Conservation (phyloP, 2,329 filamentous ascomycete species). For the Chalara sp. region DNA sequence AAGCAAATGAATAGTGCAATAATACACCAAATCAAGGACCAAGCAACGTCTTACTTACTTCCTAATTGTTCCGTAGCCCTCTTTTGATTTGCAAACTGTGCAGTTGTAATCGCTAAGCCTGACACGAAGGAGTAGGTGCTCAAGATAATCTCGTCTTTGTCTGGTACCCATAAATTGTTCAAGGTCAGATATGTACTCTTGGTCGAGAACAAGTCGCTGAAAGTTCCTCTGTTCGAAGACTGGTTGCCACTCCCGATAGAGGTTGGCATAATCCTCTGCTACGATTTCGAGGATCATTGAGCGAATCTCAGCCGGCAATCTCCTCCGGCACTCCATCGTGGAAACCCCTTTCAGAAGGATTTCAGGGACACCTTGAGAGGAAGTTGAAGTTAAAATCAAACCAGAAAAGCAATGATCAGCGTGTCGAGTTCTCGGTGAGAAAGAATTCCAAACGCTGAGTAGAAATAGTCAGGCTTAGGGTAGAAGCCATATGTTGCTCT, state of each 20-base stretch:
- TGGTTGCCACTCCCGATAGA: too few species aligned
- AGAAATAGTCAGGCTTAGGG: too few species aligned
- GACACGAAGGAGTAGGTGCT: constrained; percentile 10
- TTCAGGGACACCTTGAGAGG: neutral
- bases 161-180: constrained; percentile 7
- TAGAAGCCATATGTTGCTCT: too few species aligned
- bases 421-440: too few species aligned
- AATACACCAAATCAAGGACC: constrained; percentile 6
- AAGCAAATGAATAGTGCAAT: constrained; percentile 3
- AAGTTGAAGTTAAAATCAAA: too few species aligned
- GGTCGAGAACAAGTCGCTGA: constrained; percentile 12
- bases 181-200: constrained; percentile 8
- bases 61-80: constrained; percentile 5
- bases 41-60: constrained; percentile 3
- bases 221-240: too few species aligned
- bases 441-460: too few species aligned
- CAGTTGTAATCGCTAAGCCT: constrained; percentile 12
- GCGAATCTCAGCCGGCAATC: neutral
- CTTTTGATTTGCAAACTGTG: constrained; percentile 11
- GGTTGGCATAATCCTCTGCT: constrained; percentile 8
- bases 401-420: too few species aligned
- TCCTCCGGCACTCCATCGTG: neutral
- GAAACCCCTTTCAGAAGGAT: neutral
- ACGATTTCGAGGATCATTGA: constrained; percentile 20
- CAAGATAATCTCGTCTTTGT: constrained; percentile 12